Conservation (phyloP, 176 grass and related monocot genomes). For the Luzula sylvatica region DNA sequence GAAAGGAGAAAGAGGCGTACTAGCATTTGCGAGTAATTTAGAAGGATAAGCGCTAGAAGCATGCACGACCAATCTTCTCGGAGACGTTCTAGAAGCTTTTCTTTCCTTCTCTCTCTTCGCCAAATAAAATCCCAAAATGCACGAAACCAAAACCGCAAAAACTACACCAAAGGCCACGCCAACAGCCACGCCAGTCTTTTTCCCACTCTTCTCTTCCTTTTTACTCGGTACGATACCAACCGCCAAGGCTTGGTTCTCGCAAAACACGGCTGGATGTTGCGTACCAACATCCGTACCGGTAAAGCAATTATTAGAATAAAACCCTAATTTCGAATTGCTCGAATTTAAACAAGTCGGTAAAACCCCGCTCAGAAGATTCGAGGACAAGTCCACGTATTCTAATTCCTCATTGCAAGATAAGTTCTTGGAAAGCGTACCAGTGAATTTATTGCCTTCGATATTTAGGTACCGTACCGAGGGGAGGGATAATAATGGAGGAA, state of each 20-base stretch:
- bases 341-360: constrained; percentile 48
- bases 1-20: constrained; percentile 24
- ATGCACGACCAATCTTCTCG: constrained; percentile 60
- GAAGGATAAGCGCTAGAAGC: constrained; percentile 75
- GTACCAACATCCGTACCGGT: constrained; percentile 13
- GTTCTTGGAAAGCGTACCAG: constrained; percentile 56
- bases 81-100: constrained; percentile 28
- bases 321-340: constrained; percentile 16
- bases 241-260: constrained; percentile 87
- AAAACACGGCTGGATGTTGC: constrained; percentile 60
- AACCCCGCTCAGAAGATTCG: constrained; percentile 78
- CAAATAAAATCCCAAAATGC: constrained; percentile 28
- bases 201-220: constrained; percentile 1
- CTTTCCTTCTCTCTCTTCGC: constrained; percentile 30
- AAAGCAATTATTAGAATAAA: constrained; percentile 57
- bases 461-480: constrained; percentile 62
- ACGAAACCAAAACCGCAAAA: constrained; percentile 23
- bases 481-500: constrained; percentile 40
- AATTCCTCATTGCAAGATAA: constrained; percentile 66
- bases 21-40: constrained; percentile 72
- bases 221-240: constrained; percentile 55
- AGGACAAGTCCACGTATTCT: constrained; percentile 55
- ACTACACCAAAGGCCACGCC: constrained; percentile 17
- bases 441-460: constrained; percentile 67
- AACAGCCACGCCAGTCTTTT: constrained; percentile 17